phyloP scores from a whole-genome alignment of 2,329 filamentous ascomycete species.

The Grosmannia serpens region DNA sequence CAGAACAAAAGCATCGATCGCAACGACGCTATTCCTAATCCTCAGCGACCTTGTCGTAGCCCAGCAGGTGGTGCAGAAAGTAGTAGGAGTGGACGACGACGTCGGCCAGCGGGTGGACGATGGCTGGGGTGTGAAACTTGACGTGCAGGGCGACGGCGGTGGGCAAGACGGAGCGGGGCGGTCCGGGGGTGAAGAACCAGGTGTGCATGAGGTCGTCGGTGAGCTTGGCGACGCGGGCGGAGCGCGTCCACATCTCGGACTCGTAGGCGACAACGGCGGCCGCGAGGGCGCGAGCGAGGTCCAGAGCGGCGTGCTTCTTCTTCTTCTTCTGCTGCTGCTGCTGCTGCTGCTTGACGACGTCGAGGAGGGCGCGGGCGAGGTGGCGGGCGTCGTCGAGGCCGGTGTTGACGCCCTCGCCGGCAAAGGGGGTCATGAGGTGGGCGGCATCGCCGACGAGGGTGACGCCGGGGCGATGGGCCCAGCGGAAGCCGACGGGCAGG shows the following conservation, averaged over 20 bases:
- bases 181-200: conserved; percentile 35
- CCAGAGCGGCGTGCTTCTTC: no score
- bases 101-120: no score
- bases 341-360: conserved; percentile 6
- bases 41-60: no score
- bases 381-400: conserved; percentile 42
- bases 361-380: conserved; percentile 32
- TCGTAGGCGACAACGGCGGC: conserved; percentile 24
- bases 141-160: conserved; percentile 20
- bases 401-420: conserved; percentile 48
- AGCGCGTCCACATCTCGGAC: conserved; percentile 25
- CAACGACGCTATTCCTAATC: no score
- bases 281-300: conserved; percentile 18
- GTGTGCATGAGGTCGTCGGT: conserved; percentile 24
- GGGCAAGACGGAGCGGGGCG: conserved; percentile 31
- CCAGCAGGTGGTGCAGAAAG: no score
- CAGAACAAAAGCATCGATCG: no score
- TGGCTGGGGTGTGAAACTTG: conserved; percentile 5
- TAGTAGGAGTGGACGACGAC: no score
- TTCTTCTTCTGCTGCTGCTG: not conserved
- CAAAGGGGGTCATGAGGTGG: conserved; percentile 46
- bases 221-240: conserved; percentile 17
- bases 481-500: conserved; percentile 37
- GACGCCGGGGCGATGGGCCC: conserved; percentile 34
- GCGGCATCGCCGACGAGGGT: conserved; percentile 50